Evolutionary conservation across 1,284 basidiomycete genomes (phyloP), one percentile per base, ranked within the genome.

Genomic region (Psilocybe mexicana): DNA sequence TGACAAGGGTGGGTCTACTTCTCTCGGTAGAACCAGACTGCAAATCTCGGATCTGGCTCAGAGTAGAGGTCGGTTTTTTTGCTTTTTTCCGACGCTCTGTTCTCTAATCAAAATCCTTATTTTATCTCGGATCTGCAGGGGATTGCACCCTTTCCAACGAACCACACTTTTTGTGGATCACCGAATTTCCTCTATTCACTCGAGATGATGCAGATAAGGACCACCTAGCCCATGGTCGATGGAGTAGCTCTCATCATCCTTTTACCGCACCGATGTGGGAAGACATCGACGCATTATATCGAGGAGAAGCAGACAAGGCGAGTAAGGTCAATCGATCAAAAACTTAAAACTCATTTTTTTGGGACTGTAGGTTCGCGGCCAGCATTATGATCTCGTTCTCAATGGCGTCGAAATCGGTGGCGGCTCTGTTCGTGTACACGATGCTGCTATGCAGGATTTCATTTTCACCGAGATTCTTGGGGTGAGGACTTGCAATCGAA

Each of bases 361-460:
- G 62, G 42, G 40, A 33, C 46, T 35, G 10, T 54, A 93, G 90
- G 88, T 95, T 63, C 85, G 93, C 49, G 95, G 95, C 1, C 95
- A 98, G 73, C 96, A 98, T 74, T 98, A 98, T 70, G 95, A 98
- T 76, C 87, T 98, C 44, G 94, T 98, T n/a, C 74, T 98, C 59
- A 93, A 98, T 71, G 96, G 95, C 2, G 84, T 90, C 58, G 95
- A 98, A 76, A 91, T 98, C 62, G 95, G 94, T 26, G 95, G 95
- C 30, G 95, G 95, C 10, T 93, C 90, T 33, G 95, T 98, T 57
- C 86, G 95, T 65, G 86, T 98, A 42, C 95, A 98, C 70, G 93
- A 96, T 71, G 84, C 90, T 1, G 72, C 69, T 35, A 86, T 97
- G 83, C 95, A 98, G 70, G 87, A 93, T 61, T 80, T 86, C 67